A percentile compares a stretch with the other conserved stretches of the same genome.
Conservation (phyloP, 108 stramenopile genomes). For the Cylindrotheca fusiformis region DNA sequence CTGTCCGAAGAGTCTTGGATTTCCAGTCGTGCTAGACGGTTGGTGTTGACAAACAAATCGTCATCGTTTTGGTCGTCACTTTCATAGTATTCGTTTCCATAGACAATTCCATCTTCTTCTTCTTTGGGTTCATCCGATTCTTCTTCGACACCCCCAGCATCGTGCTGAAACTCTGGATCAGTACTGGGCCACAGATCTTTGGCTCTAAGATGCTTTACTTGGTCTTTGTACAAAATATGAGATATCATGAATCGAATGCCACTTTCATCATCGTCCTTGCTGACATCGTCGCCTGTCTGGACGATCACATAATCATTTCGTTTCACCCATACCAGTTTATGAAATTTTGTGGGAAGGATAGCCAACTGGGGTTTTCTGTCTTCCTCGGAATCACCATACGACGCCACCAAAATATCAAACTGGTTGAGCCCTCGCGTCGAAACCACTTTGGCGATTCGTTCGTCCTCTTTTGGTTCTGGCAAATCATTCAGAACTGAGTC, state of each 20-base stretch:
- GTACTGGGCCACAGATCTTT: constrained; percentile 85
- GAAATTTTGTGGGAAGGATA: constrained; percentile 92
- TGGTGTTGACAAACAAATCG: constrained; percentile 67
- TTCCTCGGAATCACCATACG: neutral
- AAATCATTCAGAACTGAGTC: constrained; percentile 75
- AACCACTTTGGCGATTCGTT: constrained; percentile 75
- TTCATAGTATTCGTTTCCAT: constrained; percentile 24
- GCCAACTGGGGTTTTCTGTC: constrained; percentile 58
- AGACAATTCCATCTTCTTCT: constrained; percentile 50
- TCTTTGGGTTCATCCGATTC: constrained; percentile 18
- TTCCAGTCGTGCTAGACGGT: constrained; percentile 55
- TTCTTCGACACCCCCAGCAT: constrained; percentile 12
- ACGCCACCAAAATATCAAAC: constrained; percentile 69
- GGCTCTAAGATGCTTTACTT: constrained; percentile 89
- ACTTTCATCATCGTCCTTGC: constrained; percentile 9
- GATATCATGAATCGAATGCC: constrained; percentile 63
- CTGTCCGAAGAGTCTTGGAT: constrained; percentile 56
- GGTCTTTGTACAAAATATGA: constrained; percentile 95
- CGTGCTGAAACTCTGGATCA: constrained; percentile 40
- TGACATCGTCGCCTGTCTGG: constrained; percentile 45
- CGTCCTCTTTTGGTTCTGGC: constrained; percentile 60
- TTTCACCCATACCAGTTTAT: constrained; percentile 96
- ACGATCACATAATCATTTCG: constrained; percentile 93
- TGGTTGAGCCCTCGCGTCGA: constrained; percentile 84
- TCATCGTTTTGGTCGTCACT: constrained; percentile 46